Base-by-base conservation (phyloP, 1,284 basidiomycete species). In the Mycena sp. region DNA sequence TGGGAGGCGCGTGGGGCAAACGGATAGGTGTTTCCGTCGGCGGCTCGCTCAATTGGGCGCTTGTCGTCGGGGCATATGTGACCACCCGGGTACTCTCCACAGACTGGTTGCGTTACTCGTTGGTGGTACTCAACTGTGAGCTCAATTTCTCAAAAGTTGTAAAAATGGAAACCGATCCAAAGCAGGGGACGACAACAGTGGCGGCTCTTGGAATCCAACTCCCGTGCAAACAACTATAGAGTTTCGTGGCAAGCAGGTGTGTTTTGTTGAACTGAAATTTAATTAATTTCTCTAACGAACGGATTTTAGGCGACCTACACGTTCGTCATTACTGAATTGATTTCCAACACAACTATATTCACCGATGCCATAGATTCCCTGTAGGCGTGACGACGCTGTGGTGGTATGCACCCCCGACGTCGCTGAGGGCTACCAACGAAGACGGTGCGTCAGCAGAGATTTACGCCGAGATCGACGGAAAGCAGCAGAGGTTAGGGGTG, bases 91-190 rank as follows among this genome's bases (percentile, higher is more conserved):
- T 77, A 1, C 84, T 77, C 21, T 74, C 86, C 3, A 73, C 77
- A 2, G 89, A 91, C 68, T 89, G 84, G 86, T 71, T 80, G 43
- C 81, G 87, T 26, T 91, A 91, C 73, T 87, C 87, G 3, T 73
- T 92, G 37, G 89, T 91, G 17, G 90, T 91, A 2, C 68, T 92
- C 61, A 91, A 92, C 73, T 84, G 84, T 86, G 66, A 57, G 11
- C 3, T 43, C 25, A 35, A 19, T 37, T 50, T 10, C 26, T 16
- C 19, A 26, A n/a, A n/a, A n/a, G n/a, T n/a, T 3, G 28, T 23
- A 21, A 17, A 40, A 10, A 1, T 0, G 14, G 6, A 51, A 32
- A 9, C 11, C 23, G 32, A 55, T 45, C 16, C 19, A n/a, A n/a
- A n/a, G 52, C 12, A 56, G 79, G 86, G 86, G 76, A 87, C 63